Evolutionary conservation across 1,139 yeast species (phyloP).

Genomic region (Zygoascus sp.): DNA sequence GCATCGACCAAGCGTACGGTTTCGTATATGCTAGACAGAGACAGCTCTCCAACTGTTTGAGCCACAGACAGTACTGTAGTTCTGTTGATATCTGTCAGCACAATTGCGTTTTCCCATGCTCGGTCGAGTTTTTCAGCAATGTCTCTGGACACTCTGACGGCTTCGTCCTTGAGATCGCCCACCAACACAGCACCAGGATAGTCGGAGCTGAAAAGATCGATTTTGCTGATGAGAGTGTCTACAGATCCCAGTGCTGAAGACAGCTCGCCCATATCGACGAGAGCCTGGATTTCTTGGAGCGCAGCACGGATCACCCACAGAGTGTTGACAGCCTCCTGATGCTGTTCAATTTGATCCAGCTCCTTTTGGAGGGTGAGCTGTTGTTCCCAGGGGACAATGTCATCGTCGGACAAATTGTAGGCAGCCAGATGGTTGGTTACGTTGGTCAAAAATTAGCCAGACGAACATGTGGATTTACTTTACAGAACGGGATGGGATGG

Average conservation of each 20-base stretch:
- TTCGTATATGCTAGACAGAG: conserved; percentile 19
- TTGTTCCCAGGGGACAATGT: conserved; percentile 32
- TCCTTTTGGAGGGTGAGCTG: conserved; percentile 10
- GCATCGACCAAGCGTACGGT: conserved; percentile 21
- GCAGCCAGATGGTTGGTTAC: not conserved
- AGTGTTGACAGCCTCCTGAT: conserved; percentile 22
- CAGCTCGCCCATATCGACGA: conserved; percentile 27
- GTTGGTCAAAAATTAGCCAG: not conserved
- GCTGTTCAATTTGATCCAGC: conserved; percentile 6
- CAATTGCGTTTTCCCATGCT: conserved; percentile 24
- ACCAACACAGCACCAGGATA: conserved; percentile 20
- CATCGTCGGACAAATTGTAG: conserved; percentile 2
- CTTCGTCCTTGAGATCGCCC: conserved; percentile 18
- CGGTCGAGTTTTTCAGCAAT: conserved; percentile 18
- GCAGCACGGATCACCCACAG: conserved; percentile 32
- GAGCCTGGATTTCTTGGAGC: conserved; percentile 27
- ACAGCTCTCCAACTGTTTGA: conserved; percentile 18
- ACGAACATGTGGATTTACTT: not conserved
- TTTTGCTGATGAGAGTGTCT: conserved; percentile 22
- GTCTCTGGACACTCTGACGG: conserved; percentile 14
- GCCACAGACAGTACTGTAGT: conserved; percentile 15
- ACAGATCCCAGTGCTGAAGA: conserved; percentile 27
- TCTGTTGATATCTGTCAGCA: conserved; percentile 12
- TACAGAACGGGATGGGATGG: too few species aligned
- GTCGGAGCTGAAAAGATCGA: conserved; percentile 19